A percentile compares a stretch with the other conserved stretches of the same genome.
These are phyloP conservation scores for Pleurozium schreberi DNA, from an alignment of 225 moss, liverwort and hornwort genomes.

Conservation along the genomic window DNA sequence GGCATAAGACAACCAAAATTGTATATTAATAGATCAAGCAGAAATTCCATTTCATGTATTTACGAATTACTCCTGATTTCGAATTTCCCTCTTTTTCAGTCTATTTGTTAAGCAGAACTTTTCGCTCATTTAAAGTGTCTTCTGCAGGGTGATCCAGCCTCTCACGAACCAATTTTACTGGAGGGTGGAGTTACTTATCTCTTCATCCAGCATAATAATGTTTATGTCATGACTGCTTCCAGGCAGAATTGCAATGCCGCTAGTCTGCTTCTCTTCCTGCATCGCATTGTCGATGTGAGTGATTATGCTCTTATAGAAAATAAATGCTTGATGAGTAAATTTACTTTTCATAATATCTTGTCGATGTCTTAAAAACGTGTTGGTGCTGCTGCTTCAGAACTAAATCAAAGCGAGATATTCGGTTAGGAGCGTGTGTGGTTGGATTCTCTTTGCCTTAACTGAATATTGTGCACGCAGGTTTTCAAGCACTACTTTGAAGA, in stretches of 20 bases:
- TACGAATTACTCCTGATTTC: not conserved
- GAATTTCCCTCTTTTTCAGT: not conserved
- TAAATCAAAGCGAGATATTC: not conserved
- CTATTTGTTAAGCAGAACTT: not conserved
- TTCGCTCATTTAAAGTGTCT: not conserved
- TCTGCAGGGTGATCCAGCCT: constrained; percentile 87
- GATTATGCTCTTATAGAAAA: not conserved
- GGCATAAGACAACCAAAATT: not conserved
- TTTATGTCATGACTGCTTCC: constrained; percentile 97
- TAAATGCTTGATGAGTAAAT: not conserved
- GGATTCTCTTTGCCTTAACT: not conserved
- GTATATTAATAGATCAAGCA: not conserved
- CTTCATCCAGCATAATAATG: constrained; percentile 97
- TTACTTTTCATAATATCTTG: not conserved
- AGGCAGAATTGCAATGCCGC: constrained; percentile 99
- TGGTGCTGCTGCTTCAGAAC: not conserved
- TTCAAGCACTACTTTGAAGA: constrained; percentile 99
- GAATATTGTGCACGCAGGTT: constrained; percentile 37
- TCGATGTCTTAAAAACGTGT: not conserved
- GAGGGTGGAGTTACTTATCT: constrained; percentile 87
- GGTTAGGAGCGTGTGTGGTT: not conserved
- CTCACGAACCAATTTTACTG: constrained; percentile 79
- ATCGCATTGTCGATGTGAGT: constrained; percentile 91
- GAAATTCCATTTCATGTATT: not conserved
- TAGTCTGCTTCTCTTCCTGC: constrained; percentile 94